Percentiles rank a stretch among this genome's conserved stretches.
Evolutionary conservation across 768 basidiomycete genomes (phyloP).

Genomic region (Amanita inopinata): DNA sequence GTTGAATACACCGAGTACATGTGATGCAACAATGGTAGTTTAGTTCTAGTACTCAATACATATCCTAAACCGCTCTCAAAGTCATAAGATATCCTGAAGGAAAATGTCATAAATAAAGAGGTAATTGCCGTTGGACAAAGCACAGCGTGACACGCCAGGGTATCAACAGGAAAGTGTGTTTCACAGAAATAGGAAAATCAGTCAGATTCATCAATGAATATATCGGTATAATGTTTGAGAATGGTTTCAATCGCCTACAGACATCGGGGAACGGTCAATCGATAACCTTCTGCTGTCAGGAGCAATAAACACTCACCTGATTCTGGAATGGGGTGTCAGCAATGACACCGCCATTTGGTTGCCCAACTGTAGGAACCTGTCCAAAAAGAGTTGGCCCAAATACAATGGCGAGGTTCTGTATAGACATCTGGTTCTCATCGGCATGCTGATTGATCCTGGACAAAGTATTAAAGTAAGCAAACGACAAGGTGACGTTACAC

Average conservation of each 20-base stretch:
- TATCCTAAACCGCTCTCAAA: constrained; percentile 1
- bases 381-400: constrained; percentile 97
- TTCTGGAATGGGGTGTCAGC: constrained; percentile 67
- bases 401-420: constrained; percentile 89
- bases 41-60: constrained; percentile 5
- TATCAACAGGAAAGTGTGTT: constrained; percentile 4
- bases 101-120: neutral
- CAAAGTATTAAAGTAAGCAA: constrained; percentile 4
- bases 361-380: constrained; percentile 45
- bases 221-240: constrained; percentile 87
- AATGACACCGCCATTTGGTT: constrained; percentile 44
- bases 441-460: constrained; percentile 68
- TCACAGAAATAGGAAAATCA: constrained; percentile 14
- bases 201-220: constrained; percentile 88
- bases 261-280: constrained; percentile 12
- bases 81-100: constrained; percentile 1
- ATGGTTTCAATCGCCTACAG: constrained; percentile 90
- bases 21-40: constrained; percentile 1
- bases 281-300: neutral
- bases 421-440: constrained; percentile 81
- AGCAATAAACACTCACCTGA: constrained; percentile 31
- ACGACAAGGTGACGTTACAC: constrained; percentile 15
- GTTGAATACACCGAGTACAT: constrained; percentile 1
- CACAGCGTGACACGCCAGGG: constrained; percentile 1
- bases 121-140: neutral